Conservation (phyloP, 2,329 filamentous ascomycete species). For the Dactylellina sp. region DNA sequence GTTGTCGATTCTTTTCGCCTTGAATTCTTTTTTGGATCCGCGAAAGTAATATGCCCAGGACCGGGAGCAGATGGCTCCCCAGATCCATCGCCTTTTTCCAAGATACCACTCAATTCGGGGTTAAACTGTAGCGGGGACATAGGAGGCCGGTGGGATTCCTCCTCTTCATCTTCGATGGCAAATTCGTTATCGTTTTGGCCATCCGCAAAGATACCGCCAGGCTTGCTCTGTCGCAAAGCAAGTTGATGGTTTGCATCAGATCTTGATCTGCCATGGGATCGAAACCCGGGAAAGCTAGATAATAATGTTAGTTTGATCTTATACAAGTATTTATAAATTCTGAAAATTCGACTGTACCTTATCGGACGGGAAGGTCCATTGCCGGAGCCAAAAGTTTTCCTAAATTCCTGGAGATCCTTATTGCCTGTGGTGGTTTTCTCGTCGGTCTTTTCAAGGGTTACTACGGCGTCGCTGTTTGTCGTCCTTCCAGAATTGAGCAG, state of each 20-base stretch:
- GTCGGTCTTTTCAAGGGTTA: conserved; percentile 15
- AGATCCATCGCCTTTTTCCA: conserved; percentile 34
- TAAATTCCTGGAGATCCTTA: conserved; percentile 47
- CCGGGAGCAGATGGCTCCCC: conserved; percentile 2
- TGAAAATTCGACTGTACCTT: conserved; percentile 16
- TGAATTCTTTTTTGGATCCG: conserved; percentile 34
- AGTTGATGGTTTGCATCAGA: conserved; percentile 52
- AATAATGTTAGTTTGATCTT: conserved; percentile 4
- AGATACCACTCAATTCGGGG: conserved; percentile 44
- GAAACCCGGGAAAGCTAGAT: conserved; percentile 39
- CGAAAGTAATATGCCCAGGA: conserved; percentile 47
- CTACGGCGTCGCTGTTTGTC: conserved; percentile 1
- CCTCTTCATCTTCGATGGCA: conserved; percentile 50
- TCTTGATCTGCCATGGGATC: conserved; percentile 27
- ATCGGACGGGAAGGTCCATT: conserved; percentile 42
- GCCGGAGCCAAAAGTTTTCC: conserved; percentile 22
- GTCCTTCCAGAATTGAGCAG: conserved; percentile 34
- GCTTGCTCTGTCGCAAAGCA: conserved; percentile 54
- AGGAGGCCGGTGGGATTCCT: conserved; percentile 21
- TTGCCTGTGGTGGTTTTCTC: conserved; percentile 42
- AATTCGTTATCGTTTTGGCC: conserved; percentile 52
- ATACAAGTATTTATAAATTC: background rate
- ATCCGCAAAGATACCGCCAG: conserved; percentile 58
- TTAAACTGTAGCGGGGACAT: conserved; percentile 19
- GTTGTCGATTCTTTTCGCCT: conserved; percentile 44